Conservation (phyloP, 768 basidiomycete species). For the Russula foetens region DNA sequence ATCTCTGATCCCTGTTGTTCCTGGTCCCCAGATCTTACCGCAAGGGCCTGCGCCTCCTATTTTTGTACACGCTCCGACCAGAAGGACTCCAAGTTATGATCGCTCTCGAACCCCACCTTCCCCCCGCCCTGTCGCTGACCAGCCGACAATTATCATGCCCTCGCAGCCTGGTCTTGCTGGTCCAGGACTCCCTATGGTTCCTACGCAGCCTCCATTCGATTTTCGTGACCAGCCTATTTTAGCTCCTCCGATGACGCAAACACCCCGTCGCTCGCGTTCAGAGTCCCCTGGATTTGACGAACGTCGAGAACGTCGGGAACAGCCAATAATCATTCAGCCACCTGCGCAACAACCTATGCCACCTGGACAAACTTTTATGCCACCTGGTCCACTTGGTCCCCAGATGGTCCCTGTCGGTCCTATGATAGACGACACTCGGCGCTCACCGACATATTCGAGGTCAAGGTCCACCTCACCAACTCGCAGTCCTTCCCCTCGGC, state of each 20-base stretch:
- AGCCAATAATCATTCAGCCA: conserved; percentile 11
- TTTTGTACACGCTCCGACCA: not conserved
- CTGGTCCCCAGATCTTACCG: not conserved
- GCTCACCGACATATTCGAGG: not conserved
- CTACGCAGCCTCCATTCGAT: not conserved
- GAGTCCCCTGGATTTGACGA: not conserved
- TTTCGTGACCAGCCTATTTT: not conserved
- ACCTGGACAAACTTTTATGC: not conserved
- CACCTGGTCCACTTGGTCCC: not conserved
- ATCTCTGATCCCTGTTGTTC: conserved; percentile 4
- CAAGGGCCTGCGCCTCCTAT: not conserved
- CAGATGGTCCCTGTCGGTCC: not conserved
- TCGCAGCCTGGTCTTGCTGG: not conserved
- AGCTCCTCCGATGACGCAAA: not conserved
- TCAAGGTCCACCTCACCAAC: not conserved
- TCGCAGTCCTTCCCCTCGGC: not conserved
- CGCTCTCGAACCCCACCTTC: not conserved
- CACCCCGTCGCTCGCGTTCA: not conserved
- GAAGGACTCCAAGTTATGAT: not conserved
- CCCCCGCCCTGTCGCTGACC: not conserved
- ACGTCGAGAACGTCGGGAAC: not conserved
- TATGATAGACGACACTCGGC: too few species aligned
- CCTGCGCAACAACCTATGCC: not conserved
- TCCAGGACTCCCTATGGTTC: not conserved
- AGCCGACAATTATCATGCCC: conserved; percentile 8